A percentile compares a stretch with the other conserved stretches of the same genome.
phyloP scores from a whole-genome alignment of 495 filamentous ascomycete genomes.

The Podospora australis region DNA sequence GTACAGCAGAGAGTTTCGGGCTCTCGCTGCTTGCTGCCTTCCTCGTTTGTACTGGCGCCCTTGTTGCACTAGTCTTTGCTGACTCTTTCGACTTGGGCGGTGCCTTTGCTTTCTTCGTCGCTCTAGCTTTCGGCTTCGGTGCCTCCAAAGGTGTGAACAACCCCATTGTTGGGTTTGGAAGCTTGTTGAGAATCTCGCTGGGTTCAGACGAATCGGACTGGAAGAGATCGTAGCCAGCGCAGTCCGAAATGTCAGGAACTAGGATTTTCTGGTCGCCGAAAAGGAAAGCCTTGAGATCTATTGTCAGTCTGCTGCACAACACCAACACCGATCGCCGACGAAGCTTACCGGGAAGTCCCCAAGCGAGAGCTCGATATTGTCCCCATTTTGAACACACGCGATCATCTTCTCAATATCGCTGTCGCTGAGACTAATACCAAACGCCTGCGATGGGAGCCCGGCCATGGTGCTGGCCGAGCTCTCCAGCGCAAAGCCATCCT shows the following conservation, averaged over 20 bases:
- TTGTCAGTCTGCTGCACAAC: slow-evolving; percentile 7
- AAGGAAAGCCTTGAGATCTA: slow-evolving; percentile 29
- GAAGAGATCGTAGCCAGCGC: slow-evolving; percentile 40
- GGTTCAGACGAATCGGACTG: slow-evolving; percentile 27
- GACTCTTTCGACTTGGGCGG: neutral
- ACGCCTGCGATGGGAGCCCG: slow-evolving; percentile 40
- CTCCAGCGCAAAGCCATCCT: slow-evolving; percentile 39
- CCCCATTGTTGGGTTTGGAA: slow-evolving; percentile 41
- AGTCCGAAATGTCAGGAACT: slow-evolving; percentile 27
- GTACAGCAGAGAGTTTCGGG: no score
- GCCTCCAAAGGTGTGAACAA: slow-evolving; percentile 22
- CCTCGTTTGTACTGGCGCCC: neutral
- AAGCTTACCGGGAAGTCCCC: slow-evolving; percentile 51
- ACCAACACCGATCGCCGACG: slow-evolving; percentile 11
- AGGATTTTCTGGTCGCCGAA: slow-evolving; percentile 33
- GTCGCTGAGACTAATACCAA: slow-evolving; percentile 61
- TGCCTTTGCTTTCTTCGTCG: no score
- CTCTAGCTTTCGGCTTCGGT: slow-evolving; percentile 34
- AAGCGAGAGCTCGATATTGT: slow-evolving; percentile 52
- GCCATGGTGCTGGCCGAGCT: slow-evolving; percentile 30
- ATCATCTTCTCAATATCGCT: slow-evolving; percentile 65
- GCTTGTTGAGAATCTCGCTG: slow-evolving; percentile 25
- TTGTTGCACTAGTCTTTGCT: slow-evolving; percentile 1
- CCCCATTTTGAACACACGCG: slow-evolving; percentile 55
- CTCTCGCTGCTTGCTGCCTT: neutral